Conservation (phyloP, 192 early-diverging fungal species). For the Coemansia sp. region DNA sequence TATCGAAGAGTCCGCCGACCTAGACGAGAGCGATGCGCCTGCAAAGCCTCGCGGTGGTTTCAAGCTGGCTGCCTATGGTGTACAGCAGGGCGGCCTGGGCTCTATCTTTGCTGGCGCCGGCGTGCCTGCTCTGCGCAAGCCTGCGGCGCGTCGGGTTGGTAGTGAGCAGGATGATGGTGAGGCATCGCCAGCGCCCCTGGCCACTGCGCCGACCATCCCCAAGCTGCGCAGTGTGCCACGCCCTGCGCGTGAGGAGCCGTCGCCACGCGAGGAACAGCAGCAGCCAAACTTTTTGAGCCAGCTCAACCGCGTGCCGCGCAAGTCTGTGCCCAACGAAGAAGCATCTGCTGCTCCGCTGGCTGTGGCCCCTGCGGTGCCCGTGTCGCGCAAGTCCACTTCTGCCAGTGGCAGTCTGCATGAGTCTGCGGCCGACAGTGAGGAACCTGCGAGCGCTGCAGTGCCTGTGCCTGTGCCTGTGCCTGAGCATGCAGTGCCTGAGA, state of each 20-base stretch:
- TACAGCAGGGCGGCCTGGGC: slow-evolving; percentile 75
- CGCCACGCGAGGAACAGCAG: slow-evolving; percentile 23
- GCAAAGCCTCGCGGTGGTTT: slow-evolving; percentile 42
- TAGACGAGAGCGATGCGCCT: slow-evolving; percentile 20
- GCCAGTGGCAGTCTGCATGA: not conserved
- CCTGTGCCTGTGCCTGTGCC: not conserved
- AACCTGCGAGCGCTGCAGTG: not conserved
- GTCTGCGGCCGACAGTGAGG: not conserved
- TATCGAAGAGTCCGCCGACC: slow-evolving; percentile 31
- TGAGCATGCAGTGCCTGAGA: not conserved
- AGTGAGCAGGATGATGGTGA: slow-evolving; percentile 17
- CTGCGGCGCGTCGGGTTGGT: slow-evolving; percentile 17
- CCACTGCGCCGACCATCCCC: slow-evolving; percentile 22
- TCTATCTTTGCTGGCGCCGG: slow-evolving; percentile 68
- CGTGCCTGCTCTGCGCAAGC: slow-evolving; percentile 65
- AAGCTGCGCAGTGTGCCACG: slow-evolving; percentile 49
- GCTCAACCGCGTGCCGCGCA: slow-evolving; percentile 41
- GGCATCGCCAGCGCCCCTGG: not conserved
- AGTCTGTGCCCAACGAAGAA: slow-evolving; percentile 19
- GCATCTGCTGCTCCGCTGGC: slow-evolving; percentile 11
- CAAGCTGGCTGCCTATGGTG: slow-evolving; percentile 71
- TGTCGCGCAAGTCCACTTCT: slow-evolving; percentile 10
- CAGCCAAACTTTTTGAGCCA: slow-evolving; percentile 41
- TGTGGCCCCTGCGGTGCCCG: slow-evolving; percentile 8
- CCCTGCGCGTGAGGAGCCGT: slow-evolving; percentile 13